phyloP scores from a whole-genome alignment of 2,329 filamentous ascomycete genomes.

The Pestalotiopsis sp. region DNA sequence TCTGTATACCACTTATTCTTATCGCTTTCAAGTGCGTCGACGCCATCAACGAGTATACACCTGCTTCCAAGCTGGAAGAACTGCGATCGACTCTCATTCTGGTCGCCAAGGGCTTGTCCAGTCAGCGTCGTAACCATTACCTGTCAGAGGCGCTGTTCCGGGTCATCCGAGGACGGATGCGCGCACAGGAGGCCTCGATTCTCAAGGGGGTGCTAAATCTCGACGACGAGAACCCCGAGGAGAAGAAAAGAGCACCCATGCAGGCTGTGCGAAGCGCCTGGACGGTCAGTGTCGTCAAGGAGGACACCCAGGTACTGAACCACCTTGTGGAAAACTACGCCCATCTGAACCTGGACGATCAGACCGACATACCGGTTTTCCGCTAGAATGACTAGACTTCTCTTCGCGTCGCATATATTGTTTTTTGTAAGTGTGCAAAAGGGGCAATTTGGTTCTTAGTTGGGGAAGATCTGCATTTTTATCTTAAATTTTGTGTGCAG shows the following conservation, averaged over 20 bases:
- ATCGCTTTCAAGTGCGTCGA: constrained; percentile 29
- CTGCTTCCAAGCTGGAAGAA: constrained; percentile 21
- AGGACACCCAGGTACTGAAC: background rate
- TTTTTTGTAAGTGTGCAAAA: background rate
- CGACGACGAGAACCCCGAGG: background rate
- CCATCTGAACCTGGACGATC: constrained; percentile 3
- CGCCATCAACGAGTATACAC: constrained; percentile 22
- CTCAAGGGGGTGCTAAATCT: constrained; percentile 3
- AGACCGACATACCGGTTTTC: background rate
- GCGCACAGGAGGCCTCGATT: constrained; percentile 4
- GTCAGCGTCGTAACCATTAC: constrained; percentile 37
- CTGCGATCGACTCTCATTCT: constrained; percentile 38
- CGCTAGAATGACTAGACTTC: background rate
- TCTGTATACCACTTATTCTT: constrained; percentile 36
- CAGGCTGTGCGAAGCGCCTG: constrained; percentile 11
- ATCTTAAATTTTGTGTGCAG: too few relatives aligned
- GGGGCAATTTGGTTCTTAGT: background rate
- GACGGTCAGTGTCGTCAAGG: constrained; percentile 4
- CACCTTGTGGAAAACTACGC: constrained; percentile 13
- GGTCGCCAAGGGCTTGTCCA: constrained; percentile 34
- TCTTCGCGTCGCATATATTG: background rate
- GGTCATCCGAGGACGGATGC: constrained; percentile 37
- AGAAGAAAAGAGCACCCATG: background rate
- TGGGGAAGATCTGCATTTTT: background rate
- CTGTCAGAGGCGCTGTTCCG: constrained; percentile 35